Evolutionary conservation across 768 basidiomycete species (phyloP).

Genomic region (Brasilioporus rufonigricans): DNA sequence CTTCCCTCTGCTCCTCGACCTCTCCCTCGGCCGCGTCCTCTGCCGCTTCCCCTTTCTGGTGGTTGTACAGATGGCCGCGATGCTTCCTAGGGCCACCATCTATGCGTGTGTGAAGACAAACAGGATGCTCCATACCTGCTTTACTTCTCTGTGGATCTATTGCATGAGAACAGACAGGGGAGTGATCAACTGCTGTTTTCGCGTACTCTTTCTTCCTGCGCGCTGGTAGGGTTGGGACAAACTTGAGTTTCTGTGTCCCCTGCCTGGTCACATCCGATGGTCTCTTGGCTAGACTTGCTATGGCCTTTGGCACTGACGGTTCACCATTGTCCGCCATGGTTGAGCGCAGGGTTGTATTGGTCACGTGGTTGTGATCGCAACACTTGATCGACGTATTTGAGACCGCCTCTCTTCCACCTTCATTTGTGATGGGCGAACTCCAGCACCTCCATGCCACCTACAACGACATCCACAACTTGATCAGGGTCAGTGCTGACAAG

Average conservation of each 20-base stretch:
- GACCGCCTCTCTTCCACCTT: not conserved
- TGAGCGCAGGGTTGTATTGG: not conserved
- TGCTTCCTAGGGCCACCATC: slow-evolving; percentile 44
- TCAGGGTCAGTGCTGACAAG: slow-evolving; percentile 59
- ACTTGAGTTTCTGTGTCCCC: slow-evolving; percentile 75
- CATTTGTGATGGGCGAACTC: slow-evolving; percentile 36
- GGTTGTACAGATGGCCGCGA: slow-evolving; percentile 33
- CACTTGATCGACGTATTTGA: not conserved
- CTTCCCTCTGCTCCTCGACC: slow-evolving; percentile 56
- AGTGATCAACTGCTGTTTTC: slow-evolving; percentile 13
- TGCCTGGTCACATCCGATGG: slow-evolving; percentile 68
- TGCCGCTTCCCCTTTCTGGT: slow-evolving; percentile 41
- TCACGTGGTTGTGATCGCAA: slow-evolving; percentile 18
- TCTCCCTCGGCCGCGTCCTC: slow-evolving; percentile 46
- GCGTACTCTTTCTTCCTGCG: slow-evolving; percentile 80
- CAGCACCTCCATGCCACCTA: slow-evolving; percentile 77
- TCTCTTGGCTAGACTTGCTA: slow-evolving; percentile 73
- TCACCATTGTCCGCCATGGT: slow-evolving; percentile 17
- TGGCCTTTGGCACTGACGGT: slow-evolving; percentile 52
- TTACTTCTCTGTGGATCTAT: slow-evolving; percentile 51
- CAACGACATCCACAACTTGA: slow-evolving; percentile 91
- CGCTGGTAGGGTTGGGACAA: slow-evolving; percentile 73
- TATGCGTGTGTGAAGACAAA: not conserved
- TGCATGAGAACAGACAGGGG: slow-evolving; percentile 7
- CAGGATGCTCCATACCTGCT: slow-evolving; percentile 46